Evolutionary conservation across 495 filamentous ascomycete species (phyloP), one percentile per base, ranked within the genome.

Genomic region (Daldinia loculata): DNA sequence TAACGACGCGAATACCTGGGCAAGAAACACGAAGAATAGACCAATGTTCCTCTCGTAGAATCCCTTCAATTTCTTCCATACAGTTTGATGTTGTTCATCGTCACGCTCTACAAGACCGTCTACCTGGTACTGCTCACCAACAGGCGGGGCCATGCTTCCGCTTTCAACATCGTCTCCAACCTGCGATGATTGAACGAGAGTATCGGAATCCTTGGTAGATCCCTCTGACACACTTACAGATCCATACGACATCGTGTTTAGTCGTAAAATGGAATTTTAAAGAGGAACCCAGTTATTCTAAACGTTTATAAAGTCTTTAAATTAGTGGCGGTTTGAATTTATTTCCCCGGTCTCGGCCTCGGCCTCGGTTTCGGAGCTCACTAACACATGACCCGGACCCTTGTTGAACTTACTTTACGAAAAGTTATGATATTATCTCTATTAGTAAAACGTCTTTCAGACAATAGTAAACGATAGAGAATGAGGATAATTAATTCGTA

Each of bases 1-100:
- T 48, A 90, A 79, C 1, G 87, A 87, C 4, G 87, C 91, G 71
- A 93, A 93, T 38, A 92, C 82, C 78, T 93, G 91, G 34, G 91
- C 85, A 22, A 92, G n/a, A 51, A 93, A 74, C 39, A 95, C 88
- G 32, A 93, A 79, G 19, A 87, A 83, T 68, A 93, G 80, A 4
- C 92, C 92, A 59, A 91, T 89, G 67, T 92, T 92, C 56, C 72
- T 74, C 27, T 76, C 70, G 26, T 70, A 75, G 24, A 78, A 77
- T 7, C 24, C 43, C 34, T 66, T 72, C 0, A 69, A 39, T 34
- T 36, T 56, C 51, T 69, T 56, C 56, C 56, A 62, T 17, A 24
- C n/a, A 11, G 52, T 43, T 24, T 27, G 56, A 26, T 7, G 41
- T 53, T 53, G 30, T 30, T 17, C 61, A 24, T 62, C 8, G 9